Evolutionary conservation across 2,329 filamentous ascomycete species (phyloP), one percentile per base, ranked within the genome.

Genomic region (Corinectria fuckeliana): DNA sequence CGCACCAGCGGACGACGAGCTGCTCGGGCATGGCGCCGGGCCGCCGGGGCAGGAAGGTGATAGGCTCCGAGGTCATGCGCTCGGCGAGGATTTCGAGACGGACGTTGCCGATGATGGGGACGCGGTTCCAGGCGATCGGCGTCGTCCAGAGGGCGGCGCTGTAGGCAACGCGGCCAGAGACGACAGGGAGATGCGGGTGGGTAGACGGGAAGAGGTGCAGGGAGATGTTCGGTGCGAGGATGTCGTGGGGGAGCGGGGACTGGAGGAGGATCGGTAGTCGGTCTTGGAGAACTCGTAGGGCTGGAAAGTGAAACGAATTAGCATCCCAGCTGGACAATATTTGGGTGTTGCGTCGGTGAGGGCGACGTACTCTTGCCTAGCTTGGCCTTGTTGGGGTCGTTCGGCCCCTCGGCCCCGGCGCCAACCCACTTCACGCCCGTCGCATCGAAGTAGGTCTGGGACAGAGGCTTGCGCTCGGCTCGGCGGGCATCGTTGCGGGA

Each of bases 131-230:
- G 26, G 93, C 94, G 50, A 99, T 90, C 0, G 95, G 95, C 0
- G 93, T 93, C 0, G 95, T 97, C 93, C 93, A 98, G 34, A 99
- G 82, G 3, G 95, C 95, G 16, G 95, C 94, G 32, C 91, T 91
- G 75, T 99, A 99, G 47, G 92, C 90, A 32, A 97, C 90, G 45
- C 91, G 88, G 51, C 95, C 95, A 25, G 91, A 92, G 38, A 98
- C 95, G n/a, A 88, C 91, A 30, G 95, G 95, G 3, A 99, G 91
- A 74, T 94, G 90, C 3, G 91, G 92, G 71, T 96, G 91, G 0
- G 91, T 95, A 25, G 87, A 86, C 34, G 88, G 88, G 74, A 91
- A 91, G 65, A 91, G 85, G 73, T 88, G 85, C 39, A 90, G 85
- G 8, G 85, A 85, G 75, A 91, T 91, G 71, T 89, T 85, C 30